These are phyloP conservation scores for Chaetomiaceae sp. DNA, from an alignment of 2,329 filamentous ascomycete species.

Conservation along the genomic window DNA sequence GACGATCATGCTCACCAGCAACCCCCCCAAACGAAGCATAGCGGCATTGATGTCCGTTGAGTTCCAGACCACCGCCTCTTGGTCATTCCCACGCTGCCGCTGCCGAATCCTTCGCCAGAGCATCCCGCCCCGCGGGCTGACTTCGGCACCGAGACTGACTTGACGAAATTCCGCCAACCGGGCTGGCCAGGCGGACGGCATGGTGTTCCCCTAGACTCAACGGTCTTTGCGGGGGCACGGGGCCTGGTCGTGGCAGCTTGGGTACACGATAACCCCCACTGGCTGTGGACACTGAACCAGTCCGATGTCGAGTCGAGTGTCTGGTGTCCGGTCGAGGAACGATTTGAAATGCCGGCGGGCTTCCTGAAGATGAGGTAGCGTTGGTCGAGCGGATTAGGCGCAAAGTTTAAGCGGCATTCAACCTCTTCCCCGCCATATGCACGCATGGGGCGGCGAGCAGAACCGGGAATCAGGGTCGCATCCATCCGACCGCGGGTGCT, in stretches of 20 bases:
- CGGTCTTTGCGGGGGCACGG: no score
- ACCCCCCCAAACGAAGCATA: constrained; percentile 9
- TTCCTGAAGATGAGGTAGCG: not conserved
- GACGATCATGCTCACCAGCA: constrained; percentile 21
- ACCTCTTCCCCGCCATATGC: constrained; percentile 9
- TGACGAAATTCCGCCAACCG: not conserved
- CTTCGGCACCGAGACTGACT: constrained; percentile 1
- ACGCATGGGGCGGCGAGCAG: constrained; percentile 24
- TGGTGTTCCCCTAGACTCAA: no score
- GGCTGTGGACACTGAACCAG: not conserved
- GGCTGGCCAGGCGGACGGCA: not conserved
- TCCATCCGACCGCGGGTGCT: constrained; percentile 26
- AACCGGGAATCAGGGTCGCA: constrained; percentile 33
- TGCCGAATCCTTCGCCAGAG: not conserved
- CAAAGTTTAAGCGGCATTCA: constrained; percentile 24
- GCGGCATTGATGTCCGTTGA: constrained; percentile 2
- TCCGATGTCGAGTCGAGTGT: not conserved
- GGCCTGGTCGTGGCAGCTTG: no score
- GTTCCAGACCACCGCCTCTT: not conserved
- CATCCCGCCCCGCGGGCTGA: not conserved
- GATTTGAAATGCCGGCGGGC: not conserved
- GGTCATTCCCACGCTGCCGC: not conserved
- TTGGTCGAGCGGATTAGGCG: constrained; percentile 21
- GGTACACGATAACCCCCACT: no score
- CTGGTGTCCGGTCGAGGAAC: not conserved